Conservation (phyloP, 257 asterid genomes). For the Solanum microdontum region DNA sequence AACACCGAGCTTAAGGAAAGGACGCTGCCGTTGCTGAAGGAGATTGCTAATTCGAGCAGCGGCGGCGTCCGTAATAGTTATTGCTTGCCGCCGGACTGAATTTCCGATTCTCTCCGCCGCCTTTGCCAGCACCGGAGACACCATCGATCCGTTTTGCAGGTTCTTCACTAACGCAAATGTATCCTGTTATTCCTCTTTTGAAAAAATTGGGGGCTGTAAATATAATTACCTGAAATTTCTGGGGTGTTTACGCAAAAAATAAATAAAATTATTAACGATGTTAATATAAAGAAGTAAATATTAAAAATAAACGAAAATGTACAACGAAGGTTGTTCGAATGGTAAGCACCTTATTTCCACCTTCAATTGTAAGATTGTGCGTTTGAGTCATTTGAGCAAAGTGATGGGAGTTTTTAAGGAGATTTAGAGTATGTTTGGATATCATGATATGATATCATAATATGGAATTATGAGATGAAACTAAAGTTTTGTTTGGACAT, state of each 20-base stretch:
- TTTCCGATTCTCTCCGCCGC: slow-evolving; percentile 11
- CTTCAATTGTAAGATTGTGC: not conserved
- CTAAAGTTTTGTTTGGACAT: too few species aligned
- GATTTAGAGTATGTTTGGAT: not conserved
- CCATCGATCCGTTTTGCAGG: slow-evolving; percentile 1
- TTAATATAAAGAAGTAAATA: not conserved
- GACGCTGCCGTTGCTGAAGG: slow-evolving; percentile 67
- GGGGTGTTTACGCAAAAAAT: not conserved
- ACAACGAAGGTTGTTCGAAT: fast-evolving
- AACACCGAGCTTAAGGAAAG: slow-evolving; percentile 94
- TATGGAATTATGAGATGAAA: too few species aligned
- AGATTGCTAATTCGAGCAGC: slow-evolving; percentile 53
- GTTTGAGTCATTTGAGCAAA: not conserved
- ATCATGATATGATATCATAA: too few species aligned
- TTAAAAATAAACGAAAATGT: too few species aligned
- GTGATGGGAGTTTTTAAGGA: not conserved
- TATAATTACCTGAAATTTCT: not conserved
- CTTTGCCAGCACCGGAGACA: slow-evolving; percentile 5
- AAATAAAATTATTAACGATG: not conserved
- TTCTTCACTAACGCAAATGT: not conserved
- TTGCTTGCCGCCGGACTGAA: slow-evolving; percentile 9
- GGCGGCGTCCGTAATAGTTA: slow-evolving; percentile 1
- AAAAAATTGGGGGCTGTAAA: not conserved
- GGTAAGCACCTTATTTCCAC: not conserved
- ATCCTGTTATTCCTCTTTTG: not conserved